Evolutionary conservation across 2,329 filamentous ascomycete genomes (phyloP).

Genomic region (Neonectria neomacrospora): DNA sequence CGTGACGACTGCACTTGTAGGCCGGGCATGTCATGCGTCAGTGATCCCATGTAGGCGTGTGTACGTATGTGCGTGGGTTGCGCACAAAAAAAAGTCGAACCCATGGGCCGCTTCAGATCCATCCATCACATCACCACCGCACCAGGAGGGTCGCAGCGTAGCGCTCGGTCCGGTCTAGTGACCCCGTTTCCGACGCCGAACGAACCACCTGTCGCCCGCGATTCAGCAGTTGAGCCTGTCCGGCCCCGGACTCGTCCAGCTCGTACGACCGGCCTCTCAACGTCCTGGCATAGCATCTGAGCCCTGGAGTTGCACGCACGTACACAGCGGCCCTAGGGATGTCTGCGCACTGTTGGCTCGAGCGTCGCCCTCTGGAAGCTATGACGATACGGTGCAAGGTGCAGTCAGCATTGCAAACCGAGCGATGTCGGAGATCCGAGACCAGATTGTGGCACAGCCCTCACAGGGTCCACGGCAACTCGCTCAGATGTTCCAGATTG

Average conservation of each 20-base stretch:
- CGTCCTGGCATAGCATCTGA: constrained; percentile 21
- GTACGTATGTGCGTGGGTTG: constrained; percentile 16
- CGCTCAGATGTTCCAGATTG: constrained; percentile 27
- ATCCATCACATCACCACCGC: constrained; percentile 22
- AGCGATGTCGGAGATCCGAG: constrained; percentile 40
- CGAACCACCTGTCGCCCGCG: constrained; percentile 23
- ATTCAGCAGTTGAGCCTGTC: constrained; percentile 2
- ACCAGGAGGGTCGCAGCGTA: constrained; percentile 5
- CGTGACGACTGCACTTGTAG: not conserved
- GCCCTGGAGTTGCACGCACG: constrained; percentile 8
- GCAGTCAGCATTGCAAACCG: constrained; percentile 24
- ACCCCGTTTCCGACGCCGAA: constrained; percentile 5
- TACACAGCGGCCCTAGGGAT: constrained; percentile 14
- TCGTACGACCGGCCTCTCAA: constrained; percentile 35
- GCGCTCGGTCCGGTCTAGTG: constrained; percentile 8
- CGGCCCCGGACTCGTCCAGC: constrained; percentile 7
- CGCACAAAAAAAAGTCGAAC: not conserved
- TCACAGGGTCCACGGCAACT: constrained; percentile 26
- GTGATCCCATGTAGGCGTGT: constrained; percentile 19
- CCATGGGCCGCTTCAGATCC: constrained; percentile 18
- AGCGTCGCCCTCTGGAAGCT: not conserved
- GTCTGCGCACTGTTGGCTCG: constrained; percentile 20
- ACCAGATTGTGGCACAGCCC: constrained; percentile 21
- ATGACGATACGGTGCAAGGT: not conserved
- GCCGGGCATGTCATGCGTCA: constrained; percentile 17